These are phyloP conservation scores for Tricholoma saponaceum DNA, from an alignment of 768 basidiomycete genomes.

Conservation along the genomic window DNA sequence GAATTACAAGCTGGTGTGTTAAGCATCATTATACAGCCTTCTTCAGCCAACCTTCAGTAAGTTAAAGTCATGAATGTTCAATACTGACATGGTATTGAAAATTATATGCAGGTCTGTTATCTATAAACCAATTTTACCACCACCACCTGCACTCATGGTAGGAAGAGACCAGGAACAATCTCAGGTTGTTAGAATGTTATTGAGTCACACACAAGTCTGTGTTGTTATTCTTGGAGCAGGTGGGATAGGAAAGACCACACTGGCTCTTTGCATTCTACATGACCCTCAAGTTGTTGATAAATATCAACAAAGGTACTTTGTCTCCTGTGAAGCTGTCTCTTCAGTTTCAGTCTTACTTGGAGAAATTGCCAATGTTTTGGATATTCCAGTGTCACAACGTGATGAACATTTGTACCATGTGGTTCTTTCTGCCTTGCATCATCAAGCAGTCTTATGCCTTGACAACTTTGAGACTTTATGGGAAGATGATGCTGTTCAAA, in stretches of 20 bases:
- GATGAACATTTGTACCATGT: background rate
- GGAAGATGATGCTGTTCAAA: background rate
- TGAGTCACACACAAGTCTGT: background rate
- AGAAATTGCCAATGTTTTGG: conserved; percentile 2
- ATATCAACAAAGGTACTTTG: conserved; percentile 2
- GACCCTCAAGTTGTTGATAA: background rate
- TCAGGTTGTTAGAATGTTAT: background rate
- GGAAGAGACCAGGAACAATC: conserved; percentile 2
- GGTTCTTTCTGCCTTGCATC: background rate
- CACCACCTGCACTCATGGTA: conserved; percentile 1
- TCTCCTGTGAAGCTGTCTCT: conserved; percentile 5
- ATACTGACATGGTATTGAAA: too few species aligned
- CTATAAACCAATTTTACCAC: conserved; percentile 4
- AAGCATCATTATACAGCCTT: too few species aligned
- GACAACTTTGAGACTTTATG: too few species aligned
- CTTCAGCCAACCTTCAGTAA: too few species aligned
- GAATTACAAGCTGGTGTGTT: too few species aligned
- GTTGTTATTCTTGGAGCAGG: background rate
- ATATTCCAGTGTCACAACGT: background rate
- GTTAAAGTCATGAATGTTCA: too few species aligned
- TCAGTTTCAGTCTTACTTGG: background rate
- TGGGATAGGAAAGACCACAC: conserved; percentile 6
- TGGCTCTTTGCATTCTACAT: conserved; percentile 3
- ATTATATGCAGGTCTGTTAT: background rate
- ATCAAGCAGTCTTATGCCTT: conserved; percentile 1